Conservation (phyloP, 176 grass and related monocot genomes). For the Themeda triandra region DNA sequence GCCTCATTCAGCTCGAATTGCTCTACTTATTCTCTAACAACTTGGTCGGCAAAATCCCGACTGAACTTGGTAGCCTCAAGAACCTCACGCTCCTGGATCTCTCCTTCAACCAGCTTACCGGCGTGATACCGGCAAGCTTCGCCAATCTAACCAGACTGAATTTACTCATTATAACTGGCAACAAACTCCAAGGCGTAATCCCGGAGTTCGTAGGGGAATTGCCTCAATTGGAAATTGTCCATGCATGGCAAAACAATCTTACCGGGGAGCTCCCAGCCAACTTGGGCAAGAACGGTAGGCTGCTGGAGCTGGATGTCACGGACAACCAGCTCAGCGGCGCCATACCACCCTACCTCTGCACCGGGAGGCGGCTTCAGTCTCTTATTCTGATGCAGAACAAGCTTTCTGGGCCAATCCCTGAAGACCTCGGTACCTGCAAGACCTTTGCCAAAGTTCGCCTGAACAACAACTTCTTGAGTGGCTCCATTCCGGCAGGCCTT, state of each 20-base stretch:
- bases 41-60: constrained; percentile 34
- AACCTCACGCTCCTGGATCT: constrained; percentile 50
- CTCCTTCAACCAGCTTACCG: constrained; percentile 65
- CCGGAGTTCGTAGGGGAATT: constrained; percentile 47
- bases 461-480: constrained; percentile 56
- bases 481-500: constrained; percentile 47
- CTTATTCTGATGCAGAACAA: constrained; percentile 69
- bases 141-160: constrained; percentile 26
- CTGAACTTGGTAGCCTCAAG: constrained; percentile 39
- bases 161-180: constrained; percentile 43
- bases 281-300: constrained; percentile 44
- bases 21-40: constrained; percentile 34
- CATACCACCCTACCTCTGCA: constrained; percentile 55
- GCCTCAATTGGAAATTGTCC: constrained; percentile 48
- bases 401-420: constrained; percentile 55
- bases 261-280: constrained; percentile 43
- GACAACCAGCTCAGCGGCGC: neutral
- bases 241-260: constrained; percentile 71
- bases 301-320: constrained; percentile 48
- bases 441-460: constrained; percentile 51
- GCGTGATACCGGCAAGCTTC: constrained; percentile 53
- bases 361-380: constrained; percentile 24
- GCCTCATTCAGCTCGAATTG: constrained; percentile 12
- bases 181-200: constrained; percentile 58
- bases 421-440: constrained; percentile 57